Evolutionary conservation across 1,284 basidiomycete genomes (phyloP), one percentile per base, ranked within the genome.

Genomic region (Papiliotrema fonsecae): DNA sequence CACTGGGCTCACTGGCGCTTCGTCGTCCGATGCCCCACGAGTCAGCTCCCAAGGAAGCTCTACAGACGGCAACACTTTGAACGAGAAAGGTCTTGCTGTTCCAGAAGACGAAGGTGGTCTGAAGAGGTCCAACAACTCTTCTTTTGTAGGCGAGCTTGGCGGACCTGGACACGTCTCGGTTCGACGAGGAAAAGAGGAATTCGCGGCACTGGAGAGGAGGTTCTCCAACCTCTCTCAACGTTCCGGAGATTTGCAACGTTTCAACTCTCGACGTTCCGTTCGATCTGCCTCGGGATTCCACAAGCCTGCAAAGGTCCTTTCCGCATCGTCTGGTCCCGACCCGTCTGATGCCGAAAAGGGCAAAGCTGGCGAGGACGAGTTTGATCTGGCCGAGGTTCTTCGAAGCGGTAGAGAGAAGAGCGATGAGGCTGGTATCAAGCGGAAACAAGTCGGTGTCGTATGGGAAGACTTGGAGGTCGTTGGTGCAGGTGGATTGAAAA

Each of bases 371-470:
- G 56, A 62, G 46, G 63, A 56, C 9, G 67, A 69, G 42, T 70
- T 70, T 45, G 56, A 72, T 51, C 62, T 93, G 7, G 79, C 81
- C 27, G 85, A 85, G 45, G 90, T 87, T 61, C 78, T 94, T 16
- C 77, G 80, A 9, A 81, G 82, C 2, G 82, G 80, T 25, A 83
- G 84, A 57, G 80, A 84, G 52, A 80, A 80, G 6, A 77, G 80
- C 49, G 82, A 88, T 52, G 69, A 76, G 25, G 83, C 85, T 6
- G 87, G 87, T 4, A 85, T 91, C 61, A 82, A 82, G 60, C 83
- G 84, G 70, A 93, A 93, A 76, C 82, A 84, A 55, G 85, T 90
- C 31, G 87, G 87, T 31, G 86, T 72, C 11, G 50, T 66, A 19
- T 72, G 69, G 69, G 68, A 72, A 36, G 65, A 72, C 46, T 55